phyloP scores from a whole-genome alignment of 1,284 basidiomycete genomes.

The Ganoderma multipileum region DNA sequence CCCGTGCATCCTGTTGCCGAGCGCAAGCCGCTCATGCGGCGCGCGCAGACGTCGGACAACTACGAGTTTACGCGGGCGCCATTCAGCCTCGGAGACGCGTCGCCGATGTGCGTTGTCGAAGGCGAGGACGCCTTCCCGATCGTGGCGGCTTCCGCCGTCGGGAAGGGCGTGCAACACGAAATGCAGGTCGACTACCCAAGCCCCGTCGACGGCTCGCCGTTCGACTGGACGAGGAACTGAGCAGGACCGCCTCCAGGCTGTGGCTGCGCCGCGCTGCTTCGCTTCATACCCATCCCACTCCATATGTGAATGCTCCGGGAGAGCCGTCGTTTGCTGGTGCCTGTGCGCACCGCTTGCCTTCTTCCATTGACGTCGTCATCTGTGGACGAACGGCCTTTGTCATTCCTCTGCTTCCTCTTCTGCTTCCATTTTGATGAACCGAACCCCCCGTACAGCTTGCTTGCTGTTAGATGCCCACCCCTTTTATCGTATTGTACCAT shows the following conservation, averaged over 20 bases:
- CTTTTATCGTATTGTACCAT: neutral
- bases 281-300: neutral
- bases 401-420: neutral
- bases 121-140: slow-evolving; percentile 25
- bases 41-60: slow-evolving; percentile 35
- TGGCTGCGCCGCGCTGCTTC: neutral
- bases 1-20: slow-evolving; percentile 25
- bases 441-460: neutral
- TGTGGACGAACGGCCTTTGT: neutral
- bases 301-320: slow-evolving; percentile 1
- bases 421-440: neutral
- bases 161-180: slow-evolving; percentile 18
- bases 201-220: slow-evolving; percentile 32
- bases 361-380: neutral
- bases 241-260: neutral
- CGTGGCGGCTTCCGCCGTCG: slow-evolving; percentile 15
- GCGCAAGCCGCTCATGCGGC: slow-evolving; percentile 32
- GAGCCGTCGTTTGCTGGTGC: neutral
- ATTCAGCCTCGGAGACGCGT: slow-evolving; percentile 27
- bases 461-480: neutral
- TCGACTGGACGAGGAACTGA: slow-evolving; percentile 22
- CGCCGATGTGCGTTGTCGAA: slow-evolving; percentile 26
- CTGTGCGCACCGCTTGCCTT: neutral
- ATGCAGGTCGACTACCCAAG: slow-evolving; percentile 39
- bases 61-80: slow-evolving; percentile 25